Percentiles rank a stretch among this genome's conserved stretches.
Evolutionary conservation across 768 basidiomycete genomes (phyloP).

Genomic region (Boletus rufocinnamomeus): DNA sequence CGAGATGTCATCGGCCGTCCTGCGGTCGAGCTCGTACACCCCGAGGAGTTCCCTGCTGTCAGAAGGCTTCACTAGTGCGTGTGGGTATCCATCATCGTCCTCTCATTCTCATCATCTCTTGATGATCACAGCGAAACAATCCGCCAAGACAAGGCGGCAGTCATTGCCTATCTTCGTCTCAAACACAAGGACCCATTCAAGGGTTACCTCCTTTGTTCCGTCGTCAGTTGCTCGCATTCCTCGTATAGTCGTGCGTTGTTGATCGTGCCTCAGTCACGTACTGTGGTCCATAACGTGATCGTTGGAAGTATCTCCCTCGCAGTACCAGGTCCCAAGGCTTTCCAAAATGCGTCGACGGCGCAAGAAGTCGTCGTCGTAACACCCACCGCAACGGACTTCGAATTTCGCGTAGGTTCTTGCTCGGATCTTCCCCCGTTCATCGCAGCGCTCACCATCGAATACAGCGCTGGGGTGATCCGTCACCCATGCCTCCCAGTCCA

Average conservation of each 20-base stretch:
- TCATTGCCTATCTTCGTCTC: conserved; percentile 75
- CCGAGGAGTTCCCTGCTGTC: conserved; percentile 72
- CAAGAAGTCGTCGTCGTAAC: conserved; percentile 79
- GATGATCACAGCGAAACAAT: conserved; percentile 62
- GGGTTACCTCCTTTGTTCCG: conserved; percentile 72
- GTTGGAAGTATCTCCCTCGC: conserved; percentile 82
- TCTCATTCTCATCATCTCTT: not conserved
- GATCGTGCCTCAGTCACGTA: conserved; percentile 47
- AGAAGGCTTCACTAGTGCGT: conserved; percentile 67
- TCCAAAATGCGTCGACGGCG: conserved; percentile 81
- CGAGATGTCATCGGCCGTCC: conserved; percentile 67
- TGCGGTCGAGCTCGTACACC: conserved; percentile 76
- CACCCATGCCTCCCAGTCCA: conserved; percentile 59
- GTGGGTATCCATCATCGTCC: not conserved
- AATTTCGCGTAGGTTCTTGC: conserved; percentile 48
- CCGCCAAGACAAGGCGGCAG: conserved; percentile 75
- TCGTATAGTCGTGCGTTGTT: not conserved
- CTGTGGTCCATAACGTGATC: conserved; percentile 70
- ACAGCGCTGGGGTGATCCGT: conserved; percentile 71
- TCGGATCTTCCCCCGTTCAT: conserved; percentile 12
- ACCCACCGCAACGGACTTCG: conserved; percentile 53
- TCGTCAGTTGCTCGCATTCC: conserved; percentile 50
- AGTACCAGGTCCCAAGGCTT: conserved; percentile 68
- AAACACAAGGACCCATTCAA: conserved; percentile 78
- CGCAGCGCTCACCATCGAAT: conserved; percentile 6